These are phyloP conservation scores for Anthoceros angustus DNA, from an alignment of 225 moss, liverwort and hornwort genomes.

Conservation along the genomic window DNA sequence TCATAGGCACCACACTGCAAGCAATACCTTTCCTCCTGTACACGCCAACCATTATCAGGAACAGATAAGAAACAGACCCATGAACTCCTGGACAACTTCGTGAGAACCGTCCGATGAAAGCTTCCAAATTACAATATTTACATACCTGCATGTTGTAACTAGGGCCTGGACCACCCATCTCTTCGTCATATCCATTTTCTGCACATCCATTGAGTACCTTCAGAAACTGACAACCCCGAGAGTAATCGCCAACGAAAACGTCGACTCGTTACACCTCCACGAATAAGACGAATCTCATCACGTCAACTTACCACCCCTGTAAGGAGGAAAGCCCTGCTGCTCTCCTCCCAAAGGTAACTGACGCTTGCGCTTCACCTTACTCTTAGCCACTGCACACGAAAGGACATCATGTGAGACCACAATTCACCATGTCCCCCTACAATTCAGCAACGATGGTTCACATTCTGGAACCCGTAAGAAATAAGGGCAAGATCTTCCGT, in stretches of 20 bases:
- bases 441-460: too few species aligned
- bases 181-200: not conserved
- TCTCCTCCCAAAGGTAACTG: not conserved
- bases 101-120: not conserved
- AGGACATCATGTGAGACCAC: not conserved
- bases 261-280: too few species aligned
- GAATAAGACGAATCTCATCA: not conserved
- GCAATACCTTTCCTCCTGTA: not conserved
- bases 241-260: too few species aligned
- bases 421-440: not conserved
- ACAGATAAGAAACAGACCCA: not conserved
- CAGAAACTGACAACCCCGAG: not conserved
- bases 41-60: not conserved
- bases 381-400: not conserved
- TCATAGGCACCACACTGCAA: not conserved
- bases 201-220: not conserved
- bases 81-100: not conserved
- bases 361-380: not conserved
- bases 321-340: not conserved
- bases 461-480: too few species aligned
- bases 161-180: not conserved
- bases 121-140: not conserved
- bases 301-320: not conserved
- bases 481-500: not conserved
- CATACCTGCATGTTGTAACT: not conserved